Conservation (phyloP, 331 rosid genomes). For the Malus hybrid region DNA sequence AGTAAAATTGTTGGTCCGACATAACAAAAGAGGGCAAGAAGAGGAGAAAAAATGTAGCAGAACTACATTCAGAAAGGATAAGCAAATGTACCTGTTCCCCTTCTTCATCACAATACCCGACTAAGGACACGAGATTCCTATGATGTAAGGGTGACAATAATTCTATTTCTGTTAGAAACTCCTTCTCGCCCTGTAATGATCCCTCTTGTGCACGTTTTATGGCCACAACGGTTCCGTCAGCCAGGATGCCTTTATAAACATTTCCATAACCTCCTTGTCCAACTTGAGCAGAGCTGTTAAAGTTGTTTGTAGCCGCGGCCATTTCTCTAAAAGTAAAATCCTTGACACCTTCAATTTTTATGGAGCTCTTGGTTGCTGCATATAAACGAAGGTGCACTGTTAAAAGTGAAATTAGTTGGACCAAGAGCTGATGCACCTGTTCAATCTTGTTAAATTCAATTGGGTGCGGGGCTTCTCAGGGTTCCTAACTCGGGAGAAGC, state of each 20-base stretch:
- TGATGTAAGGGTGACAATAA: constrained; percentile 84
- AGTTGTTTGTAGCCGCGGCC: constrained; percentile 56
- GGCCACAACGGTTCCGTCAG: constrained; percentile 68
- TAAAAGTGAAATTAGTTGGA: background rate
- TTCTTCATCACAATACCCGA: constrained; percentile 88
- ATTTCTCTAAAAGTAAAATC: constrained; percentile 52
- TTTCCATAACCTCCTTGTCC: constrained; percentile 96
- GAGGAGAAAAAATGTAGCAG: background rate
- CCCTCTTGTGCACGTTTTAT: constrained; percentile 91
- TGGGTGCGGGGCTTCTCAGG: background rate
- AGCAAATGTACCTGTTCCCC: constrained; percentile 69
- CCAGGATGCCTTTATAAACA: constrained; percentile 72
- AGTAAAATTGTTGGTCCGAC: background rate
- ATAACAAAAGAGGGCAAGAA: background rate
- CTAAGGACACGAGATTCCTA: constrained; percentile 77
- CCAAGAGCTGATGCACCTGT: background rate
- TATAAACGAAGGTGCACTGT: constrained; percentile 1
- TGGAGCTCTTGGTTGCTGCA: constrained; percentile 47
- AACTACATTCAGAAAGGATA: background rate
- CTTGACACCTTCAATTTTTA: constrained; percentile 64
- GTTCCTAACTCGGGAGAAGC: background rate
- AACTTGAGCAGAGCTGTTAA: constrained; percentile 45
- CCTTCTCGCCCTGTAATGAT: constrained; percentile 86
- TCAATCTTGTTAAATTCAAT: background rate
- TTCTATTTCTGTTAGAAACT: constrained; percentile 89